phyloP scores from a whole-genome alignment of 176 grass and related monocot species.

The Juncus inflexus region DNA sequence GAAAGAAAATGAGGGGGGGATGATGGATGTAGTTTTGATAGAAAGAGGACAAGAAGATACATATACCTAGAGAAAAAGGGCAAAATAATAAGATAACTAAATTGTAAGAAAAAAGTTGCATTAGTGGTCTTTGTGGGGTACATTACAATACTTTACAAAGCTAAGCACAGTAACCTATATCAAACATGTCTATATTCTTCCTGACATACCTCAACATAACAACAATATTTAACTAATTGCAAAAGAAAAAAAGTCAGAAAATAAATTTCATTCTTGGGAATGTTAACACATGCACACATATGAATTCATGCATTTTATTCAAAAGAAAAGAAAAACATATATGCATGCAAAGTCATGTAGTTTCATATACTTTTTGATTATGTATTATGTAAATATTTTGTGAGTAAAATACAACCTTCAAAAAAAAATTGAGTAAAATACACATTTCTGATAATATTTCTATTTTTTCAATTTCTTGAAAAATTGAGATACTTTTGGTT shows the following conservation, averaged over 20 bases:
- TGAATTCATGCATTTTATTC: no score
- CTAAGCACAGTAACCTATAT: constrained; percentile 14
- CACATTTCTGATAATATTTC: no score
- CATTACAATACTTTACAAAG: neutral
- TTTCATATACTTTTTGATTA: no score
- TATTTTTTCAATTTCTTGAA: no score
- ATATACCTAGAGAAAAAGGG: constrained; percentile 14
- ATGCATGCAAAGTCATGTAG: no score
- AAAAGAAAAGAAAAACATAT: no score
- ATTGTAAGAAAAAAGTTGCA: constrained; percentile 10
- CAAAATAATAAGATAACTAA: constrained; percentile 21
- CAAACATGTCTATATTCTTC: constrained; percentile 9
- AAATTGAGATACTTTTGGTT: no score
- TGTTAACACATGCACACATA: no score
- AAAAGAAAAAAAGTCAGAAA: neutral
- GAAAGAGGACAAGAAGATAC: constrained; percentile 16
- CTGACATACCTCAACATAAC: neutral
- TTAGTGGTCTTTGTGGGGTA: constrained; percentile 24
- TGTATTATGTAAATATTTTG: no score
- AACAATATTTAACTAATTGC: neutral
- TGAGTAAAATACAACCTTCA: no score
- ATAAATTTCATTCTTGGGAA: neutral
- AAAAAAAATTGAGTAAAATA: no score
- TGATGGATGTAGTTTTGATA: neutral
- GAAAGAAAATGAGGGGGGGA: no score